Evolutionary conservation across 208 protist species (phyloP), one percentile per base, ranked within the genome.

Genomic region (Trypanosoma mega): DNA sequence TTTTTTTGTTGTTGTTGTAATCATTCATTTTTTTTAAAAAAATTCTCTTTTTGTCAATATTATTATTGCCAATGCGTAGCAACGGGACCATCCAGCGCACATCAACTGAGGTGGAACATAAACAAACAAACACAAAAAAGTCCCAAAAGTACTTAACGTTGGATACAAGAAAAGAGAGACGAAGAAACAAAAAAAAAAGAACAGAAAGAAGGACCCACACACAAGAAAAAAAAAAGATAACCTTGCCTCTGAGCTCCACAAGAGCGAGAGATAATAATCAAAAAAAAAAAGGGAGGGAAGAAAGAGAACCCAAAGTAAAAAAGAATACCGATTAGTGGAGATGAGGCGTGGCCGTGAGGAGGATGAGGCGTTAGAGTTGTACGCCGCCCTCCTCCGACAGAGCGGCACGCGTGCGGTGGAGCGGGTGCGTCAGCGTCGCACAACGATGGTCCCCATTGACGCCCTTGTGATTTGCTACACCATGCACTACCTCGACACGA

Each of bases 321-420:
- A n/a, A n/a, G n/a, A n/a, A n/a, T n/a, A n/a, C n/a, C n/a, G n/a
- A n/a, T n/a, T n/a, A n/a, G n/a, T n/a, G n/a, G n/a, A n/a, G n/a
- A 55, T 50, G 7, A 90, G 82, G 49, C 72, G 78, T 39, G 47
- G 68, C 2, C 73, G 82, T 16, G 72, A 76, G 30, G 84, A 76
- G 27, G 75, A 85, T 37, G 85, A 92, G 24, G 67, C 74, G 1
- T 67, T 90, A 20, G 88, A 94, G 63, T 57, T 72, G 14, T 75
- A 89, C 20, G 79, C 74, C 9, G 74, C 74, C 0, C 60, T 94
- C 34, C 73, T 94, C 9, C 76, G 88, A 3, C 88, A 94, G 56
- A 84, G 75, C 14, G 78, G 77, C 1, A 69, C 84, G 0, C 76
- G 87, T 12, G 84, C 82, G 39, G 56, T 94, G n/a, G 79, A 94